phyloP scores from a whole-genome alignment of 768 basidiomycete genomes.

The Boletus edulis region DNA sequence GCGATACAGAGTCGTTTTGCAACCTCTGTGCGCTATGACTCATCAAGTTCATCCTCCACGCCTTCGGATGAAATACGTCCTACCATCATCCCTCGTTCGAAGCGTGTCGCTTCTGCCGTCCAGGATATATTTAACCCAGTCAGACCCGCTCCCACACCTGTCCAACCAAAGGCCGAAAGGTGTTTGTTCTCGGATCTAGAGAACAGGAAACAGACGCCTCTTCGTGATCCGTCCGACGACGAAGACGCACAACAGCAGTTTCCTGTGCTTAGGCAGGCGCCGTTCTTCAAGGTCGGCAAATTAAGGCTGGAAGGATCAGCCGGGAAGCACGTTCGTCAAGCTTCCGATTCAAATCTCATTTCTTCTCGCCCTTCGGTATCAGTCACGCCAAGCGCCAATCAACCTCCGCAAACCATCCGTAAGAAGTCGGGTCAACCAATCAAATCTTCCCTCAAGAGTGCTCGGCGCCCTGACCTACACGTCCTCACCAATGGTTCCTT shows the following conservation, averaged over 20 bases:
- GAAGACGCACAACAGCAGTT: constrained; percentile 21
- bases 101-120: constrained; percentile 31
- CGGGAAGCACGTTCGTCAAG: constrained; percentile 19
- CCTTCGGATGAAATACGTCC: constrained; percentile 36
- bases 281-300: constrained; percentile 19
- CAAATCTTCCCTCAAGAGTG: constrained; percentile 84
- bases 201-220: constrained; percentile 7
- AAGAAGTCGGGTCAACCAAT: constrained; percentile 96
- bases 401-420: constrained; percentile 47
- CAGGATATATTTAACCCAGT: constrained; percentile 36
- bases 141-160: constrained; percentile 40
- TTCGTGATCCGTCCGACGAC: constrained; percentile 32
- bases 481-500: constrained; percentile 48
- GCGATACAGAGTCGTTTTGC: constrained; percentile 4
- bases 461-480: constrained; percentile 52
- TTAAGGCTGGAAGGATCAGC: constrained; percentile 24
- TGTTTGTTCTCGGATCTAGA: constrained; percentile 16
- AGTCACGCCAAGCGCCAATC: background rate
- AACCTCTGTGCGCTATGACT: constrained; percentile 20
- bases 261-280: constrained; percentile 24
- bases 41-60: constrained; percentile 36
- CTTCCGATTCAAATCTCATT: constrained; percentile 19
- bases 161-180: constrained; percentile 14
- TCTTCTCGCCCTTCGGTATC: background rate
- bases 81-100: constrained; percentile 37